Base-by-base conservation (phyloP, 352 stramenopile genomes). In the Blastocystis sp. region DNA sequence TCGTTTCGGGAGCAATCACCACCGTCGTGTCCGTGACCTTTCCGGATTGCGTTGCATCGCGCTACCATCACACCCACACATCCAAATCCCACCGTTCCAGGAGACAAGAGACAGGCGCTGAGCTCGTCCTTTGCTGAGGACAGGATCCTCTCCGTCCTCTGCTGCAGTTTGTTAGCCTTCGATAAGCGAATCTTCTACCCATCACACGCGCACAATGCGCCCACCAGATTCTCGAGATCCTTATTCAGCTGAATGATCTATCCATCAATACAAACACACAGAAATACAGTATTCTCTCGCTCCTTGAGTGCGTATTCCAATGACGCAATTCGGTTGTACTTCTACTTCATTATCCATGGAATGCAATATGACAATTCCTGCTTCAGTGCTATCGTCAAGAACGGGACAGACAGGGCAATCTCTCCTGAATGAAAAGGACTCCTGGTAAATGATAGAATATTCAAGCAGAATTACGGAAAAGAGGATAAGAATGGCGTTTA, bases 81-180 rank as follows among this genome's bases (percentile, higher is more conserved):
- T 0, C 10, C 21, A 76, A 78, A 9, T 9, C 6, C 16, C 21
- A 65, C n/a, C 31, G 13, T 41, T 50, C 33, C 41, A 0, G 71
- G 37, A 29, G 41, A 65, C 33, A 55, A 29, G 24, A 69, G 19
- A 50, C 74, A 85, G 9, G 50, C 29, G 24, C 41, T 67, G 12
- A 85, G 61, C 41, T 85, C 74, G 37, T 85, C 50, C 26, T 67
- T 85, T 29, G 61, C 74, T 0, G 74, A 85, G 33, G 74, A 33
- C 4, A 85, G 29, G 19, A 85, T 41, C 55, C 70, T 66, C 74
- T 85, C 74, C 35, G 74, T 85, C 3, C 60, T 1, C 19, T 50
- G 63, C 31, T 74, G 63, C 4, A 41, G 31, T 24, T 31, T 6
- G 1, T 35, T 31, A 12, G 29, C 24, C 31, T 45, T 85, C n/a